Conservation (phyloP, 2,329 filamentous ascomycete species). For the Ophiostoma fasciatum region DNA sequence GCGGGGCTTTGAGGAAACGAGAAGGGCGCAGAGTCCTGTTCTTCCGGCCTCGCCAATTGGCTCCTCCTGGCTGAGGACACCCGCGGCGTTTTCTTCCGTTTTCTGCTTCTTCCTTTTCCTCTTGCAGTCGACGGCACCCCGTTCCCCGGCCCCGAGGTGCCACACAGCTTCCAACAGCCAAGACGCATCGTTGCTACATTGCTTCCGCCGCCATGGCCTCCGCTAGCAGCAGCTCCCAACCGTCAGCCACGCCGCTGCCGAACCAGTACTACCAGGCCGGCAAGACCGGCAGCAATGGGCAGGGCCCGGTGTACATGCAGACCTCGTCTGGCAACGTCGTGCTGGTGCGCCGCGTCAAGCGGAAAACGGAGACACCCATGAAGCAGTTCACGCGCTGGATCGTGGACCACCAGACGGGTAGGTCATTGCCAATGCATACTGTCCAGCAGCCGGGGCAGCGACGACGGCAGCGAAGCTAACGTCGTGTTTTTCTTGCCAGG, state of each 20-base stretch:
- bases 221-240: slow-evolving; percentile 1
- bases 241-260: slow-evolving; percentile 2
- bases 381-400: slow-evolving; percentile 53
- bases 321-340: slow-evolving; percentile 36
- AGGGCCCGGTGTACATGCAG: slow-evolving; percentile 44
- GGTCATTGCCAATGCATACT: too few species aligned
- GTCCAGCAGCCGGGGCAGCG: too few species aligned
- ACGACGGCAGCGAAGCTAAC: too few species aligned
- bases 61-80: background rate
- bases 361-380: slow-evolving; percentile 46
- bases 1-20: too few species aligned
- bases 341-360: slow-evolving; percentile 41
- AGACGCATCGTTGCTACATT: background rate
- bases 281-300: slow-evolving; percentile 33
- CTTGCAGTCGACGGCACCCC: too few species aligned
- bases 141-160: too few species aligned
- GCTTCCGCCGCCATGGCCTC: slow-evolving; percentile 2
- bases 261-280: slow-evolving; percentile 16
- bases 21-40: too few species aligned
- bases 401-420: slow-evolving; percentile 70
- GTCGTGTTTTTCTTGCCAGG: slow-evolving; percentile 31
- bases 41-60: background rate
- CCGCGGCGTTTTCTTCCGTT: too few species aligned
- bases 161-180: too few species aligned
- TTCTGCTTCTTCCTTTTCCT: background rate